These are phyloP conservation scores for Aspergillus sclerotioniger DNA, from an alignment of 495 filamentous ascomycete species.

Conservation along the genomic window DNA sequence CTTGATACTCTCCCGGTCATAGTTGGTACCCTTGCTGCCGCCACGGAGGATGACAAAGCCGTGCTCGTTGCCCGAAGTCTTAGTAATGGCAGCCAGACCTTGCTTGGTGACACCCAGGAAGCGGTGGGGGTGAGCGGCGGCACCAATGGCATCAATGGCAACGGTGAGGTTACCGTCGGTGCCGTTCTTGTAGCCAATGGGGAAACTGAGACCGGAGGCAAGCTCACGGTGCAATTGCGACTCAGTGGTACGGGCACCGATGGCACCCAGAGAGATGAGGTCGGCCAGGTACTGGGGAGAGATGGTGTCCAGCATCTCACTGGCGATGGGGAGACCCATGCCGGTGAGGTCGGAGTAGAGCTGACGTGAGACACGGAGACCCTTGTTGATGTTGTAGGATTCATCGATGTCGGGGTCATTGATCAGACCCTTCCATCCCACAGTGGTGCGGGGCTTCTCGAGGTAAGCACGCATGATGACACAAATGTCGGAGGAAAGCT, in stretches of 20 bases:
- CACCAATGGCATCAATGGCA: slow-evolving; percentile 95
- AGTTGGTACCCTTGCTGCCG: slow-evolving; percentile 92
- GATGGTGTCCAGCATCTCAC: slow-evolving; percentile 98
- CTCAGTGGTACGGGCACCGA: slow-evolving; percentile 96
- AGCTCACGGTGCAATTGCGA: slow-evolving; percentile 93
- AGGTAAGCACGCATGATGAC: slow-evolving; percentile 99
- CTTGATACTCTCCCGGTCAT: slow-evolving; percentile 78
- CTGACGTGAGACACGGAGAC: slow-evolving; percentile 80
- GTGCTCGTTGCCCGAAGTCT: slow-evolving; percentile 89
- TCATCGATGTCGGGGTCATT: slow-evolving; percentile 98
- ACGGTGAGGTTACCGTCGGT: slow-evolving; percentile 92
- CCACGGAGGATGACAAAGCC: slow-evolving; percentile 95
- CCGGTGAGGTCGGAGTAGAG: slow-evolving; percentile 87
- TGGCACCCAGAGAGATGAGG: slow-evolving; percentile 90
- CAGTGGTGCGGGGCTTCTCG: slow-evolving; percentile 98
- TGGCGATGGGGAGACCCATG: slow-evolving; percentile 87
- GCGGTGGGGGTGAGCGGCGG: slow-evolving; percentile 86
- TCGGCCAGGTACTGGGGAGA: slow-evolving; percentile 96
- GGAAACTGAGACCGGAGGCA: slow-evolving; percentile 95
- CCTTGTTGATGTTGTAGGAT: slow-evolving; percentile 99
- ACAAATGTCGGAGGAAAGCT: slow-evolving; percentile 76
- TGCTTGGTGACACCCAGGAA: slow-evolving; percentile 99
- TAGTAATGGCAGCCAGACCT: slow-evolving; percentile 90
- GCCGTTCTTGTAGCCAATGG: slow-evolving; percentile 98
- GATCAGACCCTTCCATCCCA: slow-evolving; percentile 98